phyloP scores from a whole-genome alignment of 345 rosid genomes.

The Durio zibethinus region DNA sequence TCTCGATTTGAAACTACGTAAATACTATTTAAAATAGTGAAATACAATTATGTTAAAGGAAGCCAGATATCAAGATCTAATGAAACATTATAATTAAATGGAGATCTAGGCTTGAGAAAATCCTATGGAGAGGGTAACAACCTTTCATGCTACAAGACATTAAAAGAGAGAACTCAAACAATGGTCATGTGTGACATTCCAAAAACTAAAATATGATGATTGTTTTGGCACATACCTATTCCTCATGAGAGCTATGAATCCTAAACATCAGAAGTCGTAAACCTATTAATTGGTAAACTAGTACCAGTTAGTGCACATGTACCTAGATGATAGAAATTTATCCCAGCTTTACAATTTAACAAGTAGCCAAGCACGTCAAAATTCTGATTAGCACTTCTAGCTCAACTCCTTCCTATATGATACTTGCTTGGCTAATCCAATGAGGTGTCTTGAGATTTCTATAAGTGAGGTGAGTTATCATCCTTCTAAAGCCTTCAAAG shows the following conservation, averaged over 20 bases:
- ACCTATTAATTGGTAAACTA: constrained; percentile 89
- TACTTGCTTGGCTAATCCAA: no score
- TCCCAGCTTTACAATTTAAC: constrained; percentile 68
- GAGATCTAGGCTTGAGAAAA: neutral
- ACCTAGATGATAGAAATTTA: constrained; percentile 84
- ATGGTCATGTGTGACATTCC: neutral
- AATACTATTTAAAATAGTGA: constrained; percentile 43
- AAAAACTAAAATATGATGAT: neutral
- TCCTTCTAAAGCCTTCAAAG: no score
- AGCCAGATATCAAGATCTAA: neutral
- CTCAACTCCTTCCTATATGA: no score
- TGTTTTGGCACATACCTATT: constrained; percentile 58
- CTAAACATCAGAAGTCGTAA: constrained; percentile 71
- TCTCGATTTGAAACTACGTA: constrained; percentile 98
- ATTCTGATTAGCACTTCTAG: no score
- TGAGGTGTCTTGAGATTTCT: no score
- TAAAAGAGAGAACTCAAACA: neutral
- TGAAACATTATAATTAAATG: neutral
- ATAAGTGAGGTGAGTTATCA: no score
- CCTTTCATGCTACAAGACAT: neutral
- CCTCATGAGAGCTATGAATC: constrained; percentile 83
- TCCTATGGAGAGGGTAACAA: neutral
- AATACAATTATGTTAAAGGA: neutral
- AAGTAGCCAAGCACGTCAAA: no score
- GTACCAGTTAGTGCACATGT: constrained; percentile 99